phyloP scores from a whole-genome alignment of 352 stramenopile genomes.

The Phytophthora cactorum region DNA sequence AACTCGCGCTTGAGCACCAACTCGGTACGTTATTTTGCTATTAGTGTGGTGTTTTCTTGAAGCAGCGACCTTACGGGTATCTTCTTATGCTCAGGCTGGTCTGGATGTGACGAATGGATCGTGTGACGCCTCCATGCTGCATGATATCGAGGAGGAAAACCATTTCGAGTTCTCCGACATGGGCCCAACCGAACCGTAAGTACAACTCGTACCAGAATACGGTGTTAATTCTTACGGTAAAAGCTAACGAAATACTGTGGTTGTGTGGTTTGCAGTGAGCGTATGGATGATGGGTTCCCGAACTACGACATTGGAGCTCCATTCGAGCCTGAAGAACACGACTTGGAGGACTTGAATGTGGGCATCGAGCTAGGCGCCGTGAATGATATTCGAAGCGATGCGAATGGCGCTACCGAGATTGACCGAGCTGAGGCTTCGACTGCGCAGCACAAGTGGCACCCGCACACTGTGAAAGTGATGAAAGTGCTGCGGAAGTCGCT shows the following conservation, averaged over 20 bases:
- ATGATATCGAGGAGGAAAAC: constrained; percentile 51
- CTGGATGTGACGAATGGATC: constrained; percentile 40
- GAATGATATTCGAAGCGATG: constrained; percentile 78
- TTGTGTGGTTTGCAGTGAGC: constrained; percentile 38
- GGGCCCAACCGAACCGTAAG: constrained; percentile 30
- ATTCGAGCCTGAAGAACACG: constrained; percentile 56
- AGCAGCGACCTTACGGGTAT: neutral
- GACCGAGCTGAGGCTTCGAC: constrained; percentile 49
- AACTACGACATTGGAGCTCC: constrained; percentile 66
- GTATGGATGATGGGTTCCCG: constrained; percentile 38
- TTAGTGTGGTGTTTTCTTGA: neutral
- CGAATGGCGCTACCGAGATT: constrained; percentile 41
- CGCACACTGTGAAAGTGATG: constrained; percentile 97
- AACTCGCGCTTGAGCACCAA: constrained; percentile 62
- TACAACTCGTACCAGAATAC: neutral
- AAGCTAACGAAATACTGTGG: constrained; percentile 1
- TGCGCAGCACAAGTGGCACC: constrained; percentile 96
- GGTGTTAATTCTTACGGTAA: neutral
- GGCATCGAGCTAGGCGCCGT: constrained; percentile 84
- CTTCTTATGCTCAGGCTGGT: constrained; percentile 23
- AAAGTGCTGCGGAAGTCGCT: constrained; percentile 83
- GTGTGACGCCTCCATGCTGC: constrained; percentile 40
- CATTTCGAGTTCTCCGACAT: constrained; percentile 52
- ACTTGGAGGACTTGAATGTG: constrained; percentile 74
- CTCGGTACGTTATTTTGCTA: constrained; percentile 42